These are phyloP conservation scores for Amanita polypyramis DNA, from an alignment of 768 basidiomycete genomes.

Conservation along the genomic window DNA sequence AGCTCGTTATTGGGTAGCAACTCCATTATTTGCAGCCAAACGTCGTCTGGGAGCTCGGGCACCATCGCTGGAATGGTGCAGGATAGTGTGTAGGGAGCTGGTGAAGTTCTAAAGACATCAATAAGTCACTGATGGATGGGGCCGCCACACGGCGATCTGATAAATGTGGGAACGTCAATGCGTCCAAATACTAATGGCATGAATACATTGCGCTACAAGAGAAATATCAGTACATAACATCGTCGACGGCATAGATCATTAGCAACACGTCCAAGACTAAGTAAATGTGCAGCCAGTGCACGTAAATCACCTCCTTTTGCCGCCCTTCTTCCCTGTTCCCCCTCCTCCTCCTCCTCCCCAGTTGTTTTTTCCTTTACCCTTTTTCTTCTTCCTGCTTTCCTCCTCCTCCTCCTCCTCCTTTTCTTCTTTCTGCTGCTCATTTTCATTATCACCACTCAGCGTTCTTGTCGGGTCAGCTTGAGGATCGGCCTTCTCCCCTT, in stretches of 20 bases:
- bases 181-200: background rate
- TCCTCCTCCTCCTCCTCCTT: too few species aligned
- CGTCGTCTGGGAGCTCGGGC: conserved; percentile 20
- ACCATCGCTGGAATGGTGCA: conserved; percentile 5
- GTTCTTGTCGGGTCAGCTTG: too few species aligned
- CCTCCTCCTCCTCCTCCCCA: background rate
- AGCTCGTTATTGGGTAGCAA: conserved; percentile 20
- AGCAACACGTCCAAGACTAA: background rate
- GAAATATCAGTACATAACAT: background rate
- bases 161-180: background rate
- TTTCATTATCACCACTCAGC: too few species aligned
- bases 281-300: background rate
- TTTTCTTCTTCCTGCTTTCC: too few species aligned
- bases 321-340: background rate
- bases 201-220: background rate
- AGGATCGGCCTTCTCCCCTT: too few species aligned
- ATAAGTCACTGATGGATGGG: background rate
- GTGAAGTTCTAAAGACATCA: background rate
- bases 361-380: too few species aligned
- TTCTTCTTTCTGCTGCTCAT: background rate
- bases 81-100: background rate
- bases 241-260: background rate
- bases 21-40: conserved; percentile 21
- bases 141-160: background rate
- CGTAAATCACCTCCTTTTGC: background rate